Base-by-base conservation (phyloP, 805 yeast genomes). In the Pichia manshurica region DNA sequence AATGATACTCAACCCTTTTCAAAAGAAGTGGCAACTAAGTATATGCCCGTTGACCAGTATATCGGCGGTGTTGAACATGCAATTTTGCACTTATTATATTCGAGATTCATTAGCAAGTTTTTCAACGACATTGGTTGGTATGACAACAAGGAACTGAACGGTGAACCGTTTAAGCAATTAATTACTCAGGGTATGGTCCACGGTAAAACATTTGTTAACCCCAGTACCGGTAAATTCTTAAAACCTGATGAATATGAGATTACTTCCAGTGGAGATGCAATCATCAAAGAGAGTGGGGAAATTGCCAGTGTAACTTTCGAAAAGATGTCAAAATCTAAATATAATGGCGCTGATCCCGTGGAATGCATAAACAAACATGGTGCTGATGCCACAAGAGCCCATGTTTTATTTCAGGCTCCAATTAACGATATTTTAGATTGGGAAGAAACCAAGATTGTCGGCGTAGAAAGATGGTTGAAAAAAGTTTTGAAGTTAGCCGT, bases 151-250 rank as follows among this genome's bases (percentile, higher is more conserved):
- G 61, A 63, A 2, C 54, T 69, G 42, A 67, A 67, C 3, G 88
- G 87, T 21, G 99, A 93, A 60, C 99, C 99, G 2, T 80, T 93
- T 59, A 75, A 70, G 48, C 77, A 76, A 50, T 71, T 93, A 32
- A 82, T 91, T 2, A 90, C 97, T 2, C 98, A 91, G 64, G 99
- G 99, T 16, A 93, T 93, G 99, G 99, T 93, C 3, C 96, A 91
- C 52, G 98, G 97, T 3, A 81, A 78, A 59, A 93, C 99, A 0
- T 86, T 63, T 56, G 69, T 72, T 7, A 83, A 90, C 54, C 93
- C 96, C 3, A 65, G 63, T 0, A 82, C 75, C 28, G 93, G 91
- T 0, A 68, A 81, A 48, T 91, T 84, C 62, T 69, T 93, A 54
- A 87, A 80, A 56, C 91, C 95, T 0, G 81, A 82, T 1, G 97